Evolutionary conservation across 805 yeast species (phyloP), one percentile per base, ranked within the genome.

Genomic region (Starmerella kuoi): DNA sequence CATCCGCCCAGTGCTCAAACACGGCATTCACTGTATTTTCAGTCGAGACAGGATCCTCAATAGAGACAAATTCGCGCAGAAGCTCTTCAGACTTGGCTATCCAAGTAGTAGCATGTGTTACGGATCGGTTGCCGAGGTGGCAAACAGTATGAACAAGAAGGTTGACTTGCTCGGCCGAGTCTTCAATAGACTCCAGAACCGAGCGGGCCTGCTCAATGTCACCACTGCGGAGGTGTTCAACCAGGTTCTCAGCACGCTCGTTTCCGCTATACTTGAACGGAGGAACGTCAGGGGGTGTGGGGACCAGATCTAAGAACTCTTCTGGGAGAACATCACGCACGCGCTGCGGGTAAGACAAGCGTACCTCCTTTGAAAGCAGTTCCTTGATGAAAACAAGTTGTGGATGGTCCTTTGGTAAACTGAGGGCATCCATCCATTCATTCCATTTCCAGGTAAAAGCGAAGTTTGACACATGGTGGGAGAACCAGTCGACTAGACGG

Each of bases 371-470:
- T 31, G 77, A 73, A 46, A 91, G 77, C 48, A 87, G 67, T 61
- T 86, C 86, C 51, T 70, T 74, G 46, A 88, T 75, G 51, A 88
- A 79, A 35, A 71, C 73, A 48, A 73, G 69, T 51, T 74, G 76
- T 11, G 96, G 95, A 56, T 83, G 87, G 54, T 73, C 76, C 14
- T 56, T 54, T 23, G 68, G 63, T 26, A 64, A 59, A 27, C 70
- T 64, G 9, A 66, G 60, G 6, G 65, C 61, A 9, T 53, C 60
- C 22, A 70, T 74, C 98, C 98, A 91, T 60, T 87, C 97, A 49
- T 74, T 76, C 98, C 98, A 91, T 57, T 86, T 85, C 99, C 99
- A 91, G 28, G 87, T 83, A 63, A 84, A 91, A 44, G 81, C 86
- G 61, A 88, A 91, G 58, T 88, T 91, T 55, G 94, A 81, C 59